Evolutionary conservation across 805 yeast species (phyloP), one percentile per base, ranked within the genome.

Genomic region (Wickerhamomyces strasburgensis): DNA sequence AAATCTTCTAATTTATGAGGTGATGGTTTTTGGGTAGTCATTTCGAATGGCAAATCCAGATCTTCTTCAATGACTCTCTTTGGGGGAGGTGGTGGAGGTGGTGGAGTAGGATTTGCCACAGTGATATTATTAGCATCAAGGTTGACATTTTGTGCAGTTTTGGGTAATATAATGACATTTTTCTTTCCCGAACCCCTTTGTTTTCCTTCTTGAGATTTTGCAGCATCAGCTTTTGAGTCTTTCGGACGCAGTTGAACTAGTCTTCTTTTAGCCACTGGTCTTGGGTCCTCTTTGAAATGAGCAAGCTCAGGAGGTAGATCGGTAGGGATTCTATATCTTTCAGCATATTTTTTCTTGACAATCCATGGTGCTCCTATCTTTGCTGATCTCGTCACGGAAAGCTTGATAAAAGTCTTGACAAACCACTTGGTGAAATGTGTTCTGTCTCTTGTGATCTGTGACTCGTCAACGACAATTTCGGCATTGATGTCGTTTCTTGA

Each of bases 311-410:
- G 67, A 1, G 86, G 86, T 47, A 70, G 72, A 27, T 70, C 79
- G 14, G 68, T 65, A 9, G 81, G 72, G 14, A 86, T 83, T 46
- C 84, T 64, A 56, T 80, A 86, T 49, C 72, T 71, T 38, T 67
- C 68, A 0, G 93, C 93, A 57, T 75, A 86, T 47, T 80, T 79
- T 18, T 75, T 78, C 54, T 81, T 84, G 13, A 93, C 93, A 15
- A 90, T 78, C 98, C 98, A 93, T 3, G 98, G 98, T 3, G 97
- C 90, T 3, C 98, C 97, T 29, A 80, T 68, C 68, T 84, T 85
- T 37, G 81, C 72, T 2, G 89, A 84, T 70, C 56, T 86, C 72
- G 49, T 64, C 24, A 38, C 71, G 16, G 31, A 86, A 73, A 56
- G 84, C 71, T 60, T 89, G 84, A 56, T 89, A 71, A 56, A 93